A percentile compares a stretch with the other conserved stretches of the same genome.
phyloP scores from a whole-genome alignment of 257 asterid species.

The Solanum sejunctum region DNA sequence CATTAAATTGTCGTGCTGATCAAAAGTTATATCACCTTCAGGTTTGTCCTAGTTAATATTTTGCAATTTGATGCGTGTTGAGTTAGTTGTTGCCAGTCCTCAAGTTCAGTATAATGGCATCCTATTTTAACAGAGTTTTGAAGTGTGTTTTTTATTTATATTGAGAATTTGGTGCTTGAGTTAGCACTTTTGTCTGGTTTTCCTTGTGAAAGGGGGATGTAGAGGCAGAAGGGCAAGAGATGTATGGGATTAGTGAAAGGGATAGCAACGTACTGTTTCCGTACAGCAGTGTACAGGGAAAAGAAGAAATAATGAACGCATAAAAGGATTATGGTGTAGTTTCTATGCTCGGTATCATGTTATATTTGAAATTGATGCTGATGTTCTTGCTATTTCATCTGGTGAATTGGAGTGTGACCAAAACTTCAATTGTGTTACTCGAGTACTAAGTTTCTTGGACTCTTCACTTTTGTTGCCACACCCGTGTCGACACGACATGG shows the following conservation, averaged over 20 bases:
- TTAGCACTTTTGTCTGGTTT: background rate
- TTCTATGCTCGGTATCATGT: background rate
- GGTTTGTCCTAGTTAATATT: conserved; percentile 24
- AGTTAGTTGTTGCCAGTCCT: background rate
- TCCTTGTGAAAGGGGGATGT: background rate
- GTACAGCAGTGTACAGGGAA: background rate
- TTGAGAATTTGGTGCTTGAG: background rate
- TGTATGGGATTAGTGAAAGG: background rate
- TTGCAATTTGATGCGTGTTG: background rate
- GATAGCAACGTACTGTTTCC: background rate
- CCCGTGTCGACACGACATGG: too few relatives aligned
- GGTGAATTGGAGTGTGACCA: background rate
- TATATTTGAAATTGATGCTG: background rate
- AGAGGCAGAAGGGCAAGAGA: background rate
- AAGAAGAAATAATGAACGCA: background rate
- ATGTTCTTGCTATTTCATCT: background rate
- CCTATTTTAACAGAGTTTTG: background rate
- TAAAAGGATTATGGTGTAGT: background rate
- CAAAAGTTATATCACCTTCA: conserved; percentile 98
- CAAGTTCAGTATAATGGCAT: background rate
- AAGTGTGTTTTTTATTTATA: background rate
- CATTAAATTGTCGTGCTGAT: conserved; percentile 77
- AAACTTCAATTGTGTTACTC: background rate
- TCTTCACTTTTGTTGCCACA: too few relatives aligned
- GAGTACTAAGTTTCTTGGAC: too few relatives aligned